Base-by-base conservation (phyloP, 2,329 filamentous ascomycete species). In the Drechslera avenae region DNA sequence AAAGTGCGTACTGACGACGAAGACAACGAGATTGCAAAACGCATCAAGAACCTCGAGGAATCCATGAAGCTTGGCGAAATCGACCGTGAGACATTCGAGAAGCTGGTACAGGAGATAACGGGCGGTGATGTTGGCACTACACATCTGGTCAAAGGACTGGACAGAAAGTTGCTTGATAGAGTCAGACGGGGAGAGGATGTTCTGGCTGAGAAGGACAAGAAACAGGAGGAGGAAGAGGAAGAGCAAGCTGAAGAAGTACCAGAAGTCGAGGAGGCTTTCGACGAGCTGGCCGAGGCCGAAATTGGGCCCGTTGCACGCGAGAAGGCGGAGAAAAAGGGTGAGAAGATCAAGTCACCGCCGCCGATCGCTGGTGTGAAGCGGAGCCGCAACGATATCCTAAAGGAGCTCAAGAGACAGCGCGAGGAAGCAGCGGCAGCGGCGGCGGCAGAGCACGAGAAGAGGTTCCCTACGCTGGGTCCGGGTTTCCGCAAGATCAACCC, bases 71-170 rank as follows among this genome's bases (percentile, higher is more conserved):
- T 91, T 36, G 90, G 89, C 39, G 86, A 96, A 74, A 91, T 97
- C 58, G 89, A 95, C 60, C 82, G 85, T 60, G 83, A 82, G 40
- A 91, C 86, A 0, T 96, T 95, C 70, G 86, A 93, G 63, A 85
- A 82, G 63, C 73, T 93, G 33, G 80, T 88, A 28, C 83, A 83
- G 56, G 83, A 95, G 62, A 90, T 97, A 47, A 79, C 90, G 1
- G 92, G 91, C 3, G 93, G 92, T 6, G 89, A 96, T 70, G 75
- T 92, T 17, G 79, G 79, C 12, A 90, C 86, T 62, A 96, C 91
- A 12, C 91, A 96, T 79, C 75, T 97, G 59, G 87, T 97, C 39
- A 97, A 97, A 69, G 94, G 94, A 0, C 75, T 99, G 41, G 94
- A 99, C 74, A 89, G 91, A 70, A 88, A 89, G 71, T 78, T 97